These are phyloP conservation scores for Atalantia buxifolia DNA, from an alignment of 345 rosid species.

Conservation along the genomic window DNA sequence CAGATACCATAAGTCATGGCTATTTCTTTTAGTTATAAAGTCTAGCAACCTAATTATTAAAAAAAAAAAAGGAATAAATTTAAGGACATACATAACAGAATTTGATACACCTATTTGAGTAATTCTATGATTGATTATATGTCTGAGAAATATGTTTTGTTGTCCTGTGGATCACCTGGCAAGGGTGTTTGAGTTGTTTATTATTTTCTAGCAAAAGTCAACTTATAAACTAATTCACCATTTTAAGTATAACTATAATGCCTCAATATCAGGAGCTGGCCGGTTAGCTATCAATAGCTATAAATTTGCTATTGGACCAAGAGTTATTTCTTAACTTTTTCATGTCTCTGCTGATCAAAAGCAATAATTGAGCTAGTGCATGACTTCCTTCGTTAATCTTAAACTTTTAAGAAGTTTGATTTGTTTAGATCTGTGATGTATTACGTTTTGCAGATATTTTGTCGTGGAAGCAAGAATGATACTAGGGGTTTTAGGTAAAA, in stretches of 20 bases:
- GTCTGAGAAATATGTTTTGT: background rate
- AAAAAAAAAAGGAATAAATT: background rate
- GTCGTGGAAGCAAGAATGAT: conserved; percentile 94
- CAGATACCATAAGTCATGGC: background rate
- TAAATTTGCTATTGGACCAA: background rate
- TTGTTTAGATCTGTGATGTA: conserved; percentile 9
- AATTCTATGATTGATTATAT: background rate
- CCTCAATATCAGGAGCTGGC: background rate
- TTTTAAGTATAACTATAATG: background rate
- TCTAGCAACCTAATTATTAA: background rate
- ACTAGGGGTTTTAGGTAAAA: conserved; percentile 93
- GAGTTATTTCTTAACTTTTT: background rate
- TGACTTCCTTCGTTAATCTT: conserved; percentile 3
- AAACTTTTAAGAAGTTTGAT: background rate
- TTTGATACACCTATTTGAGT: background rate
- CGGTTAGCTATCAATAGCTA: background rate
- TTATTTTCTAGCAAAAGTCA: background rate
- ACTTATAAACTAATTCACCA: background rate
- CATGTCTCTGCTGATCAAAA: conserved; percentile 3
- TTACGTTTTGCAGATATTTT: conserved; percentile 69
- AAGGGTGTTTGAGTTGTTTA: background rate
- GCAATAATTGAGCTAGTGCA: background rate
- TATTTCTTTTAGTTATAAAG: background rate
- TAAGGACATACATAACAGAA: background rate
- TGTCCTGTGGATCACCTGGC: background rate